Evolutionary conservation across 371 early-diverging fungal species (phyloP).

Genomic region (Mucor saturninus): DNA sequence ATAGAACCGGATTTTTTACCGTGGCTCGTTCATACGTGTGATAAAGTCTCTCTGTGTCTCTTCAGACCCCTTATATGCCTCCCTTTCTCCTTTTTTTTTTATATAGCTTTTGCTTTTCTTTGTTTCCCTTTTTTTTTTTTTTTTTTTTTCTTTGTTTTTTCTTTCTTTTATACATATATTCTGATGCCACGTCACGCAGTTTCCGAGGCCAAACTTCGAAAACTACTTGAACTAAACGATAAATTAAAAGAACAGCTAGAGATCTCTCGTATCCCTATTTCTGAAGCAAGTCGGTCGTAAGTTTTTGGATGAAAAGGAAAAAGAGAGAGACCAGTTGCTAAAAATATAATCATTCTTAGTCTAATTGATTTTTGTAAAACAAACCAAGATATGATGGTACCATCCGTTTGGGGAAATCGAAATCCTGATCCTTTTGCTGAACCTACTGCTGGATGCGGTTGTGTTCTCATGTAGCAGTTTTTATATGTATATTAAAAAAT

Average conservation of each 20-base stretch:
- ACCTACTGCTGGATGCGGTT: constrained; percentile 48
- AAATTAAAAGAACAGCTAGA: constrained; percentile 53
- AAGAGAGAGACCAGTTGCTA: background rate
- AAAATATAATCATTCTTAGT: constrained; percentile 15
- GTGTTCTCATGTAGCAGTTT: constrained; percentile 38
- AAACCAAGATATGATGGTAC: constrained; percentile 52
- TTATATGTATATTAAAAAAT: background rate
- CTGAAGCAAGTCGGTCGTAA: constrained; percentile 58
- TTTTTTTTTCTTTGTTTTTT: background rate
- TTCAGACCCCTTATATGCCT: no score
- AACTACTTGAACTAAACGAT: constrained; percentile 49
- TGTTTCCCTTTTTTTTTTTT: background rate
- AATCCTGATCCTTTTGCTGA: constrained; percentile 54
- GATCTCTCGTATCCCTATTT: constrained; percentile 51
- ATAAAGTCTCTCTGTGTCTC: no score
- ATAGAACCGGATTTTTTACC: no score
- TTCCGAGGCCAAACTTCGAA: constrained; percentile 49
- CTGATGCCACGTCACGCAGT: constrained; percentile 36
- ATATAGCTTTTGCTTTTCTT: no score
- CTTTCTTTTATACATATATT: background rate
- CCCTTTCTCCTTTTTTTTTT: no score
- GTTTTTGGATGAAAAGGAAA: constrained; percentile 5
- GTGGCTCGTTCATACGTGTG: no score
- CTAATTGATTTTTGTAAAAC: constrained; percentile 53
- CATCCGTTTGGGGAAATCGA: constrained; percentile 49